Percentiles rank a stretch among this genome's conserved stretches.
Evolutionary conservation across 169 alveolate genomes (phyloP).

Genomic region (Plasmodium chabaudi): DNA sequence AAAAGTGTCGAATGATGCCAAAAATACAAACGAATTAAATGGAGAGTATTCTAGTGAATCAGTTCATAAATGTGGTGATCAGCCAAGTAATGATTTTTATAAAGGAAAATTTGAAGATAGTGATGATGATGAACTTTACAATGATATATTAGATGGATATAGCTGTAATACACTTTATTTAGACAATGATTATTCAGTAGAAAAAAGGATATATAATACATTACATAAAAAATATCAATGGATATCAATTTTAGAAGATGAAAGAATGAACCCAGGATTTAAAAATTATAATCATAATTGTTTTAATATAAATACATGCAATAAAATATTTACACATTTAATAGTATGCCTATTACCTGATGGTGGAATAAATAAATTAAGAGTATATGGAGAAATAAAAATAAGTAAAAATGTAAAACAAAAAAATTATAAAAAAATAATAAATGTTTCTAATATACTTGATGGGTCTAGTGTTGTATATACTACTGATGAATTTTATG

Average conservation of each 20-base stretch:
- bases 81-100: no score
- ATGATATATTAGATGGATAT: not conserved
- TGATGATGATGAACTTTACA: constrained; percentile 20
- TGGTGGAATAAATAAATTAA: constrained; percentile 78
- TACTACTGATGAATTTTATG: constrained; percentile 76
- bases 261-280: constrained; percentile 78
- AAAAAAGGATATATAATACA: constrained; percentile 59
- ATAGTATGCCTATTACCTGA: constrained; percentile 78
- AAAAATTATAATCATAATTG: constrained; percentile 74
- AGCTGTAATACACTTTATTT: constrained; percentile 35
- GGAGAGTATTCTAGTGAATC: not conserved
- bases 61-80: not conserved
- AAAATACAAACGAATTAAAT: not conserved
- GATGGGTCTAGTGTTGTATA: constrained; percentile 74
- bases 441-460: constrained; percentile 58
- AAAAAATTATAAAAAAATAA: constrained; percentile 63
- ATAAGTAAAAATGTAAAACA: constrained; percentile 54
- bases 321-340: constrained; percentile 76
- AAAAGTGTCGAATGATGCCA: not conserved
- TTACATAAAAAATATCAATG: constrained; percentile 74
- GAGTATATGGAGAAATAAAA: constrained; percentile 81
- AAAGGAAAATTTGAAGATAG: not conserved
- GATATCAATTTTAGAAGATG: constrained; percentile 76
- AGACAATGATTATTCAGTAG: constrained; percentile 74
- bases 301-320: constrained; percentile 74